Evolutionary conservation across 345 rosid species (phyloP).

Genomic region (Odontarrhena argentea): DNA sequence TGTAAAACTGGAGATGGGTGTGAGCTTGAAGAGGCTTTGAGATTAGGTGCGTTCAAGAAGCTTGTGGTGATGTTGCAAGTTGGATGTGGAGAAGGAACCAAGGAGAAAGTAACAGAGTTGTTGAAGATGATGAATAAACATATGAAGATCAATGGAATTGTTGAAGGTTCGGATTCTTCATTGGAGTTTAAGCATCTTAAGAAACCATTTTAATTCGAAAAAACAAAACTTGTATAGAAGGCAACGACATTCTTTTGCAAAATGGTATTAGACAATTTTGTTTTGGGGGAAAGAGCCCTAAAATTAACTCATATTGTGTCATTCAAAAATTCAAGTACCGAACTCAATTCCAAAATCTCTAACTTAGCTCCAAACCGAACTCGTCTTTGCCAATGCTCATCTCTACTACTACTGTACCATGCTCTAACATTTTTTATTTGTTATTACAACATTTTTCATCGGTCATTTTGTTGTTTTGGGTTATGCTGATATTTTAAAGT

Average conservation of each 20-base stretch:
- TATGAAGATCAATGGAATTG: constrained; percentile 49
- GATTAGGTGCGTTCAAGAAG: constrained; percentile 84
- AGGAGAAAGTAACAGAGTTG: constrained; percentile 67
- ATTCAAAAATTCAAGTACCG: too few species aligned
- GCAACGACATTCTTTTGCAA: not conserved
- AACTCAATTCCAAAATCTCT: too few species aligned
- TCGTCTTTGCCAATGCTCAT: too few species aligned
- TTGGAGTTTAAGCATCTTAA: constrained; percentile 69
- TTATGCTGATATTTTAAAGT: too few species aligned
- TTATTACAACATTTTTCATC: too few species aligned
- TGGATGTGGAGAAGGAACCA: constrained; percentile 69
- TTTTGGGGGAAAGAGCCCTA: not conserved
- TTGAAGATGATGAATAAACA: constrained; percentile 71
- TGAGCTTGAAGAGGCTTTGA: constrained; percentile 57
- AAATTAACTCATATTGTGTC: too few species aligned
- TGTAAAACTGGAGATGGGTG: constrained; percentile 51
- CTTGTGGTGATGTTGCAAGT: constrained; percentile 74
- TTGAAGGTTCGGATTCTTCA: constrained; percentile 60
- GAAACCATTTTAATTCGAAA: constrained; percentile 53
- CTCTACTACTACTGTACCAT: too few species aligned
- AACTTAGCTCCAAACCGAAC: too few species aligned
- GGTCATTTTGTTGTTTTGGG: too few species aligned
- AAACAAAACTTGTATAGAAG: not conserved
- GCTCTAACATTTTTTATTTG: too few species aligned
- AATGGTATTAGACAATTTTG: not conserved